phyloP scores from a whole-genome alignment of 306 rosid species.

The Acacia melanoxylon region DNA sequence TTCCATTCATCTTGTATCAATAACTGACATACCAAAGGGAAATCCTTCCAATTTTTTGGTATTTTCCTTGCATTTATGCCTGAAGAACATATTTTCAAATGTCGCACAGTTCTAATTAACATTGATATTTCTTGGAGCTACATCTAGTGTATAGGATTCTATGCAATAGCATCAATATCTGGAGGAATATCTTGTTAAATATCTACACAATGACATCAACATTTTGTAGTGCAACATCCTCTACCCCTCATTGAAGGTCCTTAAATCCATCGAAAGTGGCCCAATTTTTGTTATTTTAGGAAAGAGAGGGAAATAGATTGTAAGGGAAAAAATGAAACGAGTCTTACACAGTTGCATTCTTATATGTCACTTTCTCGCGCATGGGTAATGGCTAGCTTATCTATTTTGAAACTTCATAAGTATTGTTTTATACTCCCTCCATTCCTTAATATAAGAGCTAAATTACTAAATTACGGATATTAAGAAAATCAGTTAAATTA shows the following conservation, averaged over 20 bases:
- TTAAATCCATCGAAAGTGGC: too few relatives aligned
- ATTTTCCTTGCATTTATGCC: slow-evolving; percentile 1
- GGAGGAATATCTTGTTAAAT: background rate
- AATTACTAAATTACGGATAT: too few relatives aligned
- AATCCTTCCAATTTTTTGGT: slow-evolving; percentile 7
- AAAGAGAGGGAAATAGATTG: background rate
- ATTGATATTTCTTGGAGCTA: slow-evolving; percentile 15
- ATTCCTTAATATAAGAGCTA: too few relatives aligned
- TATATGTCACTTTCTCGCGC: too few relatives aligned
- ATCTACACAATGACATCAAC: background rate
- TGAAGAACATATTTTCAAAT: slow-evolving; percentile 8
- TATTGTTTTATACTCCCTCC: too few relatives aligned
- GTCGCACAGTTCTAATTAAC: slow-evolving; percentile 6
- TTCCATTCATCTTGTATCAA: background rate
- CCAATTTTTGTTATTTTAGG: background rate
- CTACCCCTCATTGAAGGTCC: too few relatives aligned
- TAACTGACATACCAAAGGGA: background rate
- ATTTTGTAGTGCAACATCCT: too few relatives aligned
- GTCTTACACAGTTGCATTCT: too few relatives aligned
- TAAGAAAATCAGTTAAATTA: too few relatives aligned
- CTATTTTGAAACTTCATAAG: too few relatives aligned
- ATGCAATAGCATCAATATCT: background rate
- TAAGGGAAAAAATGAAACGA: too few relatives aligned
- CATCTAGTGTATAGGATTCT: slow-evolving; percentile 1
- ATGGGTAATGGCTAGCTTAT: too few relatives aligned